Evolutionary conservation across 2,329 filamentous ascomycete species (phyloP), one percentile per base, ranked within the genome.

Genomic region (Alternaria hordeiaustralica): DNA sequence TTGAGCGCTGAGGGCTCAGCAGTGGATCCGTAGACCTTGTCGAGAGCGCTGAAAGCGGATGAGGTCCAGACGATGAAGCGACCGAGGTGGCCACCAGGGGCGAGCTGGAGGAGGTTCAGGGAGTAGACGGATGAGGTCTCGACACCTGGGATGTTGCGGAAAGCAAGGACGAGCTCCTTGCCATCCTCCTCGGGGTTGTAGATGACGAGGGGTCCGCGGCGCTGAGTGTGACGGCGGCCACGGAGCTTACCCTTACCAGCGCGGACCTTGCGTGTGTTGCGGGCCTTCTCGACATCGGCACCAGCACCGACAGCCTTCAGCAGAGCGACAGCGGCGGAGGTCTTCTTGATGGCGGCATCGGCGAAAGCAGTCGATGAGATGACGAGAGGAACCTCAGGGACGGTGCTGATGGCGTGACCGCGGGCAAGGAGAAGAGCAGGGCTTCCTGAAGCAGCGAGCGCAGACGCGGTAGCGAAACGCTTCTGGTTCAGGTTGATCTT

Each of bases 61-160:
- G 96, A 99, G 79, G 96, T 96, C 96, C 96, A 99, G 89, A 99
- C 89, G 84, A 99, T 89, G 90, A 99, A 99, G 81, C 96, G 96
- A 79, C 96, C 96, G 78, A 99, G 92, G 87, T 99, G 96, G 80
- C 96, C 96, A 89, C 96, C 96, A 76, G 96, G 96, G 75, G 96
- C 96, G 82, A 99, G 93, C 89, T 99, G 96, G 83, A 99, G 93
- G 80, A 98, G 94, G 90, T 98, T 97, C 80, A 99, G 90, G 73
- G 93, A 87, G 86, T 91, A 94, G 84, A 97, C 94, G 76, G 94
- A 91, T 81, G 88, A 94, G 74, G 94, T 97, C 92, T 99, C 96
- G 75, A 98, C 94, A 87, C 96, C 96, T 80, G 96, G 90, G 81
- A 99, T 92, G 91, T 99, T 99, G 89, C 96, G 94, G 93, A 97